Evolutionary conservation across 2,329 filamentous ascomycete genomes (phyloP).

Genomic region (Ramichloridium luteum): DNA sequence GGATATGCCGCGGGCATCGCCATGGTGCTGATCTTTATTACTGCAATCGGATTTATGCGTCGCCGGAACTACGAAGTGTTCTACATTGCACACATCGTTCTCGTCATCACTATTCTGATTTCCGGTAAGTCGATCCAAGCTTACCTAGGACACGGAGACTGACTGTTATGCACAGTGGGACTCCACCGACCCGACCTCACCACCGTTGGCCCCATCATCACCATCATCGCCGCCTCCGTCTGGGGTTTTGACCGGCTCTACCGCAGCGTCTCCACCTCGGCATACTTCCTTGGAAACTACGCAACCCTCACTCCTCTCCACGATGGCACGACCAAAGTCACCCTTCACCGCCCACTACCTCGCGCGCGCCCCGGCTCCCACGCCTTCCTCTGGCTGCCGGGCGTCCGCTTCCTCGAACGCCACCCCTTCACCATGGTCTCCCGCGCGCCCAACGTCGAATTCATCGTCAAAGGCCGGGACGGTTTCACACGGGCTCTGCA

Average conservation of each 20-base stretch:
- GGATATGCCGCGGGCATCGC: slow-evolving; percentile 13
- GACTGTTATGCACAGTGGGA: slow-evolving; percentile 6
- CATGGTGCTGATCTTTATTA: slow-evolving; percentile 15
- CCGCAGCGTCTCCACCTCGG: slow-evolving; percentile 10
- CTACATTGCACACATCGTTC: slow-evolving; percentile 12
- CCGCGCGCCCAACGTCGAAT: slow-evolving; percentile 8
- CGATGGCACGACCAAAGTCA: slow-evolving; percentile 12
- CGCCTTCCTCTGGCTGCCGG: slow-evolving; percentile 17
- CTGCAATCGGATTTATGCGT: slow-evolving; percentile 13
- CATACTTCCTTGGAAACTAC: slow-evolving; percentile 11
- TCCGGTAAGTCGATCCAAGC: slow-evolving; percentile 10
- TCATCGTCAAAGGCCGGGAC: slow-evolving; percentile 13
- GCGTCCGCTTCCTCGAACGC: slow-evolving; percentile 8
- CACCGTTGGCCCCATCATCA: slow-evolving; percentile 12
- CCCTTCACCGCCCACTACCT: slow-evolving; percentile 9
- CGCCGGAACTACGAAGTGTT: slow-evolving; percentile 17
- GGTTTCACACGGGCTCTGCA: slow-evolving; percentile 15
- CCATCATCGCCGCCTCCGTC: slow-evolving; percentile 9
- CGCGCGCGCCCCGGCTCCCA: slow-evolving; percentile 12
- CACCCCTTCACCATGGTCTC: slow-evolving; percentile 18
- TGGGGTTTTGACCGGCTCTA: slow-evolving; percentile 13
- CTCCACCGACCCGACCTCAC: slow-evolving; percentile 14
- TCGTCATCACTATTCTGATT: slow-evolving; percentile 11
- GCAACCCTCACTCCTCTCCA: slow-evolving; percentile 13
- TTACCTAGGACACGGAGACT: not conserved